phyloP scores from a whole-genome alignment of 2,329 filamentous ascomycete genomes.

The Venturia carpophila region DNA sequence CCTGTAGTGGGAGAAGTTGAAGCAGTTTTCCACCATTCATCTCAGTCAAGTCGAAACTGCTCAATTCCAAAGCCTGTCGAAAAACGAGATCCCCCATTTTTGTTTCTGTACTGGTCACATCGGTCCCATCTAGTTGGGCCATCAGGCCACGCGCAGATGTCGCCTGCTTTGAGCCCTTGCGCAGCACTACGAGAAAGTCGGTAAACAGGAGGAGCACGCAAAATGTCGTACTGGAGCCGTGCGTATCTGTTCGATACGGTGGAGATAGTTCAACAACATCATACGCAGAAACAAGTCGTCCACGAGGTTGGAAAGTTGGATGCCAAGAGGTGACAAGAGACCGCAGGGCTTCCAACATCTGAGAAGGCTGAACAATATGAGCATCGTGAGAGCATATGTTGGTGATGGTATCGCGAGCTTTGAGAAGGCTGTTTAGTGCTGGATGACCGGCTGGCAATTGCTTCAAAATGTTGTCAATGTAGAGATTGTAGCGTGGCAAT shows the following conservation, averaged over 20 bases:
- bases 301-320: slow-evolving; percentile 58
- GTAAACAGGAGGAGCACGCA: slow-evolving; percentile 79
- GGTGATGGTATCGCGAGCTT: slow-evolving; percentile 85
- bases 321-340: slow-evolving; percentile 76
- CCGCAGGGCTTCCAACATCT: slow-evolving; percentile 64
- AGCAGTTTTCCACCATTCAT: slow-evolving; percentile 54
- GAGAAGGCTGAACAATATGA: slow-evolving; percentile 59
- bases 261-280: slow-evolving; percentile 72
- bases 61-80: slow-evolving; percentile 50
- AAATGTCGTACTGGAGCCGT: slow-evolving; percentile 36
- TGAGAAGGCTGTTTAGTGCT: slow-evolving; percentile 72
- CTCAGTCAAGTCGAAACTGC: slow-evolving; percentile 66
- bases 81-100: slow-evolving; percentile 61
- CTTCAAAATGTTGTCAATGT: slow-evolving; percentile 90
- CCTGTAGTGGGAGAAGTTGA: slow-evolving; percentile 50
- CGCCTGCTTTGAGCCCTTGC: slow-evolving; percentile 56
- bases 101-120: slow-evolving; percentile 43
- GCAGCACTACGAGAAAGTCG: slow-evolving; percentile 69
- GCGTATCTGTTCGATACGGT: slow-evolving; percentile 52
- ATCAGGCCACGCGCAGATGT: slow-evolving; percentile 69
- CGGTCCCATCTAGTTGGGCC: slow-evolving; percentile 77
- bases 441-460: slow-evolving; percentile 80
- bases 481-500: slow-evolving; percentile 84
- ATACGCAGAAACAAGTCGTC: slow-evolving; percentile 70
- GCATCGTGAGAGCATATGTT: slow-evolving; percentile 93